Percentiles rank a stretch among this genome's conserved stretches.
Evolutionary conservation across 257 asterid species (phyloP).

Genomic region (Solanum gandarillasii): DNA sequence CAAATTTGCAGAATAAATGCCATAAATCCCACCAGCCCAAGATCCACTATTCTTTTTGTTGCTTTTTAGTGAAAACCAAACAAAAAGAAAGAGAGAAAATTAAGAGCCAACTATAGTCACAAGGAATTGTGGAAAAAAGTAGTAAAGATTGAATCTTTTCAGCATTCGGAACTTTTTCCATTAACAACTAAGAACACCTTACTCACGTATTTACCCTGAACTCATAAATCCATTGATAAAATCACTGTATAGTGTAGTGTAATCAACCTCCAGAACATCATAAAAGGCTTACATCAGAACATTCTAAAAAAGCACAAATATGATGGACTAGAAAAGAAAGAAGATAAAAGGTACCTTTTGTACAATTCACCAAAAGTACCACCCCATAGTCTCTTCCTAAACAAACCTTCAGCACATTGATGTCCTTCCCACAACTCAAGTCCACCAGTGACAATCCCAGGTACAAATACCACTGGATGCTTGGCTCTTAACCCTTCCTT

Average conservation of each 20-base stretch:
- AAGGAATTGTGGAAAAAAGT: not conserved
- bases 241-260: not conserved
- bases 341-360: constrained; percentile 30
- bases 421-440: constrained; percentile 93
- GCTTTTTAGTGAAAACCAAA: not conserved
- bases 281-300: not conserved
- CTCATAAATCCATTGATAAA: not conserved
- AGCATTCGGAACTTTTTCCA: not conserved
- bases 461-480: constrained; percentile 92
- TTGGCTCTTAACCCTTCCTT: constrained; percentile 64
- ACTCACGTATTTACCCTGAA: not conserved
- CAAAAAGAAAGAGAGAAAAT: not conserved
- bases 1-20: not conserved
- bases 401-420: constrained; percentile 83
- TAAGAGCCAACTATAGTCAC: not conserved
- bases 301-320: not conserved
- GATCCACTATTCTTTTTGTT: not conserved
- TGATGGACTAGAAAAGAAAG: not conserved
- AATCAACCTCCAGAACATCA: not conserved
- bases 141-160: not conserved
- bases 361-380: constrained; percentile 85
- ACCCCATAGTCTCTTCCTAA: constrained; percentile 89
- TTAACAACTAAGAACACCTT: not conserved
- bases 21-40: not conserved
- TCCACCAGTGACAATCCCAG: constrained; percentile 92